phyloP scores from a whole-genome alignment of 2,329 filamentous ascomycete genomes.

The Orbilia brochopaga region DNA sequence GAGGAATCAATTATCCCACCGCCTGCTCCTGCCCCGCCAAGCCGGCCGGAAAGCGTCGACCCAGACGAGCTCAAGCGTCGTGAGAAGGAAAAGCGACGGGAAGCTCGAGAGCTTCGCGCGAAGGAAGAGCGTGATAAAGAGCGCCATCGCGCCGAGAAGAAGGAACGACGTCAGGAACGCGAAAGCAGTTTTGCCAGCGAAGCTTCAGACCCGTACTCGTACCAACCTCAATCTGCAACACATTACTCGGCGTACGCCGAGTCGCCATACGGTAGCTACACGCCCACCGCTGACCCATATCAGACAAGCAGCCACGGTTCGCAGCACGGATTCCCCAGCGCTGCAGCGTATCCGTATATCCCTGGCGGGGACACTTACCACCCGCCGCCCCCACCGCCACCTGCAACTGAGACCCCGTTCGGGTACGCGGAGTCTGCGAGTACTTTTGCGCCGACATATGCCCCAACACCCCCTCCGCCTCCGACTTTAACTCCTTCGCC shows the following conservation, averaged over 20 bases:
- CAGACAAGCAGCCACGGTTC: constrained; percentile 45
- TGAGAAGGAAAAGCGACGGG: constrained; percentile 39
- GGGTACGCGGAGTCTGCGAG: constrained; percentile 29
- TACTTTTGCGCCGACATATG: constrained; percentile 42
- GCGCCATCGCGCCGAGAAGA: constrained; percentile 21
- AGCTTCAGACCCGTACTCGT: constrained; percentile 41
- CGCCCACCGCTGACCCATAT: constrained; percentile 41
- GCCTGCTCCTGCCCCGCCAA: constrained; percentile 44
- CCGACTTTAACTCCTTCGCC: constrained; percentile 45
- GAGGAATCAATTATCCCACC: constrained; percentile 41
- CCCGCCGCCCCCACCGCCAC: constrained; percentile 5
- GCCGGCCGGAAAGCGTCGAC: constrained; percentile 44
- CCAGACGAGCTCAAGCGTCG: constrained; percentile 42
- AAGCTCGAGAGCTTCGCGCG: constrained; percentile 37
- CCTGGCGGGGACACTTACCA: constrained; percentile 12
- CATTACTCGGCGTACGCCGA: constrained; percentile 43
- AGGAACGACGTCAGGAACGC: constrained; percentile 34
- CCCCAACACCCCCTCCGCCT: constrained; percentile 45
- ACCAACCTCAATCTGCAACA: constrained; percentile 46
- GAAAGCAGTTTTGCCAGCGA: constrained; percentile 44
- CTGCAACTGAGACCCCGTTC: constrained; percentile 25
- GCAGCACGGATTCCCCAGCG: constrained; percentile 42
- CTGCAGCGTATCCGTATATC: constrained; percentile 34
- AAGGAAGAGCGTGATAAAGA: constrained; percentile 41
- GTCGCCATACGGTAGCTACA: constrained; percentile 47